These are phyloP conservation scores for Alternaria infectoria DNA, from an alignment of 2,329 filamentous ascomycete species.

Conservation along the genomic window DNA sequence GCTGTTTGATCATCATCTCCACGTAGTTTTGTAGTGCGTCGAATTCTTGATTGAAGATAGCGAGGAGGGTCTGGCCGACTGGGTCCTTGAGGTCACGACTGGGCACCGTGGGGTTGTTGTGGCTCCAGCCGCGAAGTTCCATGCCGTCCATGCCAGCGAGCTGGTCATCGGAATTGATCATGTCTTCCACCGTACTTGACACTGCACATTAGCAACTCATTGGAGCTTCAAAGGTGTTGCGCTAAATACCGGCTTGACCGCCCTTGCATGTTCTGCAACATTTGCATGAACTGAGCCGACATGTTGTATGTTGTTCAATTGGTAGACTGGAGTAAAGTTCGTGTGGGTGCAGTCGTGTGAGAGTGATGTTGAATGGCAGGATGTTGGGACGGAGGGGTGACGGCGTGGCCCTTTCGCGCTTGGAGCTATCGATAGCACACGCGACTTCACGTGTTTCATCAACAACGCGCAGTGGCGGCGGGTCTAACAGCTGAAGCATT, in stretches of 20 bases:
- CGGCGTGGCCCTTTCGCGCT: constrained; percentile 1
- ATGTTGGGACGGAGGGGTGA: background rate
- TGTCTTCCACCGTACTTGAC: constrained; percentile 12
- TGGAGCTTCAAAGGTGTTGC: background rate
- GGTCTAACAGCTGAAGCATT: background rate
- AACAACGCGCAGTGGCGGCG: background rate
- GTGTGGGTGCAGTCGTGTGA: background rate
- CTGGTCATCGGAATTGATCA: constrained; percentile 13
- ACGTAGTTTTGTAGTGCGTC: constrained; percentile 6
- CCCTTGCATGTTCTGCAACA: constrained; percentile 19
- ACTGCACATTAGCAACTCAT: background rate
- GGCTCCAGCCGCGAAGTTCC: constrained; percentile 21
- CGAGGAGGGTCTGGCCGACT: constrained; percentile 13
- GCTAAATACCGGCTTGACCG: constrained; percentile 6
- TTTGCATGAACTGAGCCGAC: constrained; percentile 18
- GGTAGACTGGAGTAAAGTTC: too few species aligned
- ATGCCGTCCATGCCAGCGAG: constrained; percentile 20
- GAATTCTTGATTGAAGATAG: background rate
- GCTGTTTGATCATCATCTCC: constrained; percentile 4
- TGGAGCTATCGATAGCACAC: constrained; percentile 1
- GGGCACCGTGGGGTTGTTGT: constrained; percentile 8
- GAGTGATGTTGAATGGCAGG: background rate
- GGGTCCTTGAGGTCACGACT: constrained; percentile 19
- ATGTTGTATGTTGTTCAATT: constrained; percentile 8
- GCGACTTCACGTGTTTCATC: constrained; percentile 1